These are phyloP conservation scores for Fusarium sp. DNA, from an alignment of 2,329 filamentous ascomycete genomes.

Conservation along the genomic window DNA sequence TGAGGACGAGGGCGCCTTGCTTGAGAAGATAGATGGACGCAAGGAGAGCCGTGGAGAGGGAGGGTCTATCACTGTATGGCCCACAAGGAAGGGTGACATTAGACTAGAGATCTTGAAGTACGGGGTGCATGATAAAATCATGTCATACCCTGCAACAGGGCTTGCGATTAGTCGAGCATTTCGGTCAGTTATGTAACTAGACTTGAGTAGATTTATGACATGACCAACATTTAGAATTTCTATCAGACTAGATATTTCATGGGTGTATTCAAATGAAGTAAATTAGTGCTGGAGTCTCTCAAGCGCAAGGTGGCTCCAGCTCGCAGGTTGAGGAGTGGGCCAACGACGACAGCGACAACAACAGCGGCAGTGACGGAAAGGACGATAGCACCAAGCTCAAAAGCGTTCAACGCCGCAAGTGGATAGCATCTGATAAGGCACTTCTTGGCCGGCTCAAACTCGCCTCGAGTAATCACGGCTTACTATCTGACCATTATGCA, in stretches of 20 bases:
- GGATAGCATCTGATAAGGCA: not conserved
- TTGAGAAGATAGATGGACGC: constrained; percentile 29
- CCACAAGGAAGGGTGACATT: constrained; percentile 54
- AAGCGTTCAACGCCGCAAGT: not conserved
- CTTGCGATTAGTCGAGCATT: constrained; percentile 51
- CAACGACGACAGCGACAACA: not conserved
- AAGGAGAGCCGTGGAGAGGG: constrained; percentile 50
- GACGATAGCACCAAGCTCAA: not conserved
- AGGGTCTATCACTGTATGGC: constrained; percentile 58
- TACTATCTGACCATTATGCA: not conserved
- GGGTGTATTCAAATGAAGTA: too few species aligned
- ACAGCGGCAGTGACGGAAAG: not conserved
- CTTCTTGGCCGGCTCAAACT: not conserved
- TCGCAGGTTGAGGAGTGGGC: too few species aligned
- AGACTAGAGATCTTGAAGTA: constrained; percentile 61
- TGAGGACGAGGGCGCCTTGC: constrained; percentile 4
- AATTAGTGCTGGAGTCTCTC: too few species aligned
- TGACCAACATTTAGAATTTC: not conserved
- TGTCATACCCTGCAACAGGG: constrained; percentile 60
- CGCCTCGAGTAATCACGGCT: not conserved
- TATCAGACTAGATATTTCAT: not conserved
- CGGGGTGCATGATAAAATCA: constrained; percentile 62
- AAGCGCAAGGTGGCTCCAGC: too few species aligned
- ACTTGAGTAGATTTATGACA: not conserved
- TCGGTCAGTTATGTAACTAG: not conserved